These are phyloP conservation scores for Afroboletus lepidellus DNA, from an alignment of 1,284 basidiomycete genomes.

Conservation along the genomic window DNA sequence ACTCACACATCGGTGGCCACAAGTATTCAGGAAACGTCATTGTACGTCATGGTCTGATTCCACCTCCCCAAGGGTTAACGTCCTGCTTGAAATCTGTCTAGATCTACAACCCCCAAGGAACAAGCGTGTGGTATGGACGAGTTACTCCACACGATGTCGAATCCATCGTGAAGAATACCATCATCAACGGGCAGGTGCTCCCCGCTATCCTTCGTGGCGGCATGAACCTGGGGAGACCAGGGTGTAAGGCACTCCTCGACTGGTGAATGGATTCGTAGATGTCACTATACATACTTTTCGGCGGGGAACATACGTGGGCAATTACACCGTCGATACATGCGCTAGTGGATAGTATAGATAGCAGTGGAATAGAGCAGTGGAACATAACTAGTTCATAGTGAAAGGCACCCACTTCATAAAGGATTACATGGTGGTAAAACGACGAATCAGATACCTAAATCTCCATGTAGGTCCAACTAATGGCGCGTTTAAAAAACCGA, in stretches of 20 bases:
- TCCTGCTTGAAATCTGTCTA: slow-evolving; percentile 28
- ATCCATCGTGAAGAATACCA: slow-evolving; percentile 83
- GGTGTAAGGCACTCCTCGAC: slow-evolving; percentile 64
- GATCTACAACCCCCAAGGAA: slow-evolving; percentile 86
- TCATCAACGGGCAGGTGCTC: slow-evolving; percentile 79
- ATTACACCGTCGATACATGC: slow-evolving; percentile 31
- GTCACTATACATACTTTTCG: neutral
- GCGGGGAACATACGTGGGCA: slow-evolving; percentile 8
- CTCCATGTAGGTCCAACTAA: slow-evolving; percentile 22
- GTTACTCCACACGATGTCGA: slow-evolving; percentile 87
- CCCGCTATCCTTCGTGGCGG: slow-evolving; percentile 83
- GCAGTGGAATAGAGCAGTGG: slow-evolving; percentile 5
- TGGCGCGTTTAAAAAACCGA: slow-evolving; percentile 1
- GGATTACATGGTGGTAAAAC: slow-evolving; percentile 9
- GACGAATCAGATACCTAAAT: slow-evolving; percentile 11
- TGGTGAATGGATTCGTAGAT: slow-evolving; percentile 51
- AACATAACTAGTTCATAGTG: slow-evolving; percentile 11
- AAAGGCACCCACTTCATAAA: neutral
- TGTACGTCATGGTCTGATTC: slow-evolving; percentile 40
- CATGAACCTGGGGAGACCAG: slow-evolving; percentile 67
- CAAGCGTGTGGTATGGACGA: slow-evolving; percentile 90
- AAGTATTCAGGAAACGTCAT: slow-evolving; percentile 90
- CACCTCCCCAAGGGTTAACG: neutral
- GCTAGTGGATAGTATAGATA: slow-evolving; percentile 28
- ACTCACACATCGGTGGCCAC: slow-evolving; percentile 90